Conservation (phyloP, 2,329 filamentous ascomycete species). For the Mycosphaerella sp. region DNA sequence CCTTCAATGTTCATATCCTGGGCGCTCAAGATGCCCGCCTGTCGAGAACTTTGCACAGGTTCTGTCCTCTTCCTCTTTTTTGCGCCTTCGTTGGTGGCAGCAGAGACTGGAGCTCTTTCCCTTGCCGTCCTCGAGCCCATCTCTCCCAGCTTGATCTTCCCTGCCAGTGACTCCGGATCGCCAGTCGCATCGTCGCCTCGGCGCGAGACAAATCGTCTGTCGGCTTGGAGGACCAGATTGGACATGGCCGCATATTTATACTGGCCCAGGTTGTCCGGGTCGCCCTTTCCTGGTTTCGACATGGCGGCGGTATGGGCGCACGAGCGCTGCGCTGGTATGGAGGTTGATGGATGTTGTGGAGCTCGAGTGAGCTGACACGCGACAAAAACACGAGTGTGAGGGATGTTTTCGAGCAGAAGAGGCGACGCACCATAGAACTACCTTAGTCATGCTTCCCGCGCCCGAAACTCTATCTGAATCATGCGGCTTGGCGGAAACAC, state of each 20-base stretch:
- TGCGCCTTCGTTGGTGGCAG: conserved; percentile 54
- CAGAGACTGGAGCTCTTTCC: conserved; percentile 69
- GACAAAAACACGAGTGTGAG: not conserved
- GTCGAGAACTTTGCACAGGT: conserved; percentile 57
- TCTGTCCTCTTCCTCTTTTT: conserved; percentile 77
- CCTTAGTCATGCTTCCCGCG: no score
- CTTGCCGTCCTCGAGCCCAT: conserved; percentile 84
- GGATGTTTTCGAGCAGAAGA: not conserved
- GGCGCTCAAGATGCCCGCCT: conserved; percentile 72
- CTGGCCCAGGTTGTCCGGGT: conserved; percentile 34
- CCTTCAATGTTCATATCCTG: conserved; percentile 85
- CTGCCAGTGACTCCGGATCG: conserved; percentile 94
- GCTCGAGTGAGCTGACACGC: conserved; percentile 7
- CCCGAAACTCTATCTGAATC: no score
- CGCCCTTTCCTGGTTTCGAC: conserved; percentile 25
- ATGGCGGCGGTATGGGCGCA: conserved; percentile 19
- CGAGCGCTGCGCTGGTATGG: not conserved
- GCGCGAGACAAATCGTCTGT: conserved; percentile 89
- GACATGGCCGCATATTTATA: conserved; percentile 58
- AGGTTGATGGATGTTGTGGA: not conserved
- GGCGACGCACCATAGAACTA: not conserved
- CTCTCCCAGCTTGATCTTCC: conserved; percentile 84
- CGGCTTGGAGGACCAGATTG: conserved; percentile 99
- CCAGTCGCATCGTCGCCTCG: conserved; percentile 92
- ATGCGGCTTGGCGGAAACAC: no score